A percentile compares a stretch with the other conserved stretches of the same genome.
Conservation (phyloP, 2,329 filamentous ascomycete genomes). For the Macroventuria anomochaeta region DNA sequence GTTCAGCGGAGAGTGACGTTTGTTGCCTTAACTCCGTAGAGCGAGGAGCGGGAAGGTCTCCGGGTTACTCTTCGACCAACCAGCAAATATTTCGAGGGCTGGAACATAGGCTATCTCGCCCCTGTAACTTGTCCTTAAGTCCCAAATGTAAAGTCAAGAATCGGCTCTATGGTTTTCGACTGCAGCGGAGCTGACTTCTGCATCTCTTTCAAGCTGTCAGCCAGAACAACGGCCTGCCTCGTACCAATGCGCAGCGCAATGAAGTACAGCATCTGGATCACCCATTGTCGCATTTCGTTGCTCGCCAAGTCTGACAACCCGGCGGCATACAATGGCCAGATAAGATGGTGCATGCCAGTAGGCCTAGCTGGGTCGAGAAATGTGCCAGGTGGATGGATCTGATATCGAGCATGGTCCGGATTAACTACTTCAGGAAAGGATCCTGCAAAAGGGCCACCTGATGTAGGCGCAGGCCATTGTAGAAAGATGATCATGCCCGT, state of each 20-base stretch:
- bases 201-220: slow-evolving; percentile 6
- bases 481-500: slow-evolving; percentile 39
- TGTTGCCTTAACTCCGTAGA: background rate
- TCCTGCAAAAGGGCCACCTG: background rate
- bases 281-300: slow-evolving; percentile 28
- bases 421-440: background rate
- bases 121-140: background rate
- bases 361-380: slow-evolving; percentile 28
- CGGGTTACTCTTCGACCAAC: background rate
- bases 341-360: slow-evolving; percentile 35
- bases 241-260: slow-evolving; percentile 34
- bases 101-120: background rate
- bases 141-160: background rate
- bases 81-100: no score
- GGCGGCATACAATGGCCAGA: slow-evolving; percentile 36
- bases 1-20: background rate
- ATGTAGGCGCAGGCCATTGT: background rate
- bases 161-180: background rate
- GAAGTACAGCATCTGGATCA: slow-evolving; percentile 30
- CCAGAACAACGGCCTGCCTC: slow-evolving; percentile 28
- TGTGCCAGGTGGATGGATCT: slow-evolving; percentile 30
- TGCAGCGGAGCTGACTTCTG: background rate
- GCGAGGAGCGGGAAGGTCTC: background rate
- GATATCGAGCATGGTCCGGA: slow-evolving; percentile 9
- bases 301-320: slow-evolving; percentile 23